Evolutionary conservation across 2,329 filamentous ascomycete genomes (phyloP).

Genomic region (Aspergillus fumigatiaffinis): DNA sequence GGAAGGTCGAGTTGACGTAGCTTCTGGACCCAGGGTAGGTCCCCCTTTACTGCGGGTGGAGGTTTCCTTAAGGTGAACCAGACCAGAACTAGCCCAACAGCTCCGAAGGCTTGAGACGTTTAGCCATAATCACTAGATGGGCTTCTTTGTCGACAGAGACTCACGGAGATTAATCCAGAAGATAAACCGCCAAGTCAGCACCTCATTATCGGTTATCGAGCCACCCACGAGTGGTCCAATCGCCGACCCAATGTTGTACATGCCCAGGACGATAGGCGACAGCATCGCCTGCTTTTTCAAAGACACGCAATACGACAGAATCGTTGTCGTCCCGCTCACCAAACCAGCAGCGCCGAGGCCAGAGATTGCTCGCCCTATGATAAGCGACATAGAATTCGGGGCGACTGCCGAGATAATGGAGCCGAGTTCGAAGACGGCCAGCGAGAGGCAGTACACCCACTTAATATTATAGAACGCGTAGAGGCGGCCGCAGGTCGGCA

Average conservation of each 20-base stretch:
- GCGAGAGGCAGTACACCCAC: constrained; percentile 27
- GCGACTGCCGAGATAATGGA: constrained; percentile 28
- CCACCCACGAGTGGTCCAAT: constrained; percentile 34
- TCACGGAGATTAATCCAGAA: constrained; percentile 50
- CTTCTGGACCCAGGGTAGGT: constrained; percentile 6
- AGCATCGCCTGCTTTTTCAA: constrained; percentile 28
- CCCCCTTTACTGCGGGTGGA: constrained; percentile 10
- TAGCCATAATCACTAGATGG: too few species aligned
- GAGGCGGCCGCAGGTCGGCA: constrained; percentile 33
- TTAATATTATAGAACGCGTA: constrained; percentile 35
- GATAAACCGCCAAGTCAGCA: constrained; percentile 44
- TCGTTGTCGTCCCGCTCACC: constrained; percentile 26
- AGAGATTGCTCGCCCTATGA: constrained; percentile 33
- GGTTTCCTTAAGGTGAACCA: constrained; percentile 8
- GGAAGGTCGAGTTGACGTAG: constrained; percentile 12
- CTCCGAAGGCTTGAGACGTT: constrained; percentile 11
- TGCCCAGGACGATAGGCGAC: constrained; percentile 30
- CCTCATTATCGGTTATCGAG: constrained; percentile 29
- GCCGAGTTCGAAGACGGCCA: constrained; percentile 35
- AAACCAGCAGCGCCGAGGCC: constrained; percentile 29
- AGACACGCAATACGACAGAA: constrained; percentile 32
- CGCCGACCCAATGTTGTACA: constrained; percentile 31
- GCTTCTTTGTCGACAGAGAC: not conserved
- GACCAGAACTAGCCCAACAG: constrained; percentile 4
- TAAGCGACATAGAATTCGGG: constrained; percentile 26